These are phyloP conservation scores for Eimeria praecox DNA, from an alignment of 169 alveolate species.

Conservation along the genomic window DNA sequence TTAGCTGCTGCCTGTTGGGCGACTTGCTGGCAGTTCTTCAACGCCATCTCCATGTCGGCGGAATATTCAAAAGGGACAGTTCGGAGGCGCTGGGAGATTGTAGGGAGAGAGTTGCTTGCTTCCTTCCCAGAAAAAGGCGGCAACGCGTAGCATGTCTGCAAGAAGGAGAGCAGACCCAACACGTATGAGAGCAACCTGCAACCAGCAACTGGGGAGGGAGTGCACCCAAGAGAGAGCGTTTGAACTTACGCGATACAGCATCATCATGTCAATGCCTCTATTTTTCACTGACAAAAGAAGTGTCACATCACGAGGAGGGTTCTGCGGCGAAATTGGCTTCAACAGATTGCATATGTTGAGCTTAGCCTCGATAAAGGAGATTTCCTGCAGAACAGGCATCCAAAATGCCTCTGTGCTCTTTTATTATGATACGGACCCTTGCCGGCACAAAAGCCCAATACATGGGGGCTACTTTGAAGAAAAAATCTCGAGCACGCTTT, in stretches of 20 bases:
- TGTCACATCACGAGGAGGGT: conserved; percentile 34
- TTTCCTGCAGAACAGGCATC: conserved; percentile 18
- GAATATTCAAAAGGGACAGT: conserved; percentile 42
- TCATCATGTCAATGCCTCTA: conserved; percentile 69
- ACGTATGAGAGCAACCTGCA: neutral
- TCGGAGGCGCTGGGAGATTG: conserved; percentile 64
- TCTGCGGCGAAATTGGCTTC: conserved; percentile 52
- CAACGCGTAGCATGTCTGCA: conserved; percentile 70
- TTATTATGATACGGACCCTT: neutral
- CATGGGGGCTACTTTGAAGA: neutral
- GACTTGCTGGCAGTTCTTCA: conserved; percentile 32
- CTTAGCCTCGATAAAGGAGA: conserved; percentile 60
- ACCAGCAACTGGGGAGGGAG: neutral
- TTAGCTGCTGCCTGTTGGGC: conserved; percentile 31
- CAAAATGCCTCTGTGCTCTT: neutral
- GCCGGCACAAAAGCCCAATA: neutral
- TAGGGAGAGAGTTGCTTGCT: conserved; percentile 10
- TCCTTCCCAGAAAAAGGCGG: conserved; percentile 65
- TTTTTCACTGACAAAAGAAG: conserved; percentile 71
- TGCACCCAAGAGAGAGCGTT: neutral
- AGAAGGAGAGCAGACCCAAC: neutral
- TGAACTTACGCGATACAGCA: conserved; percentile 73
- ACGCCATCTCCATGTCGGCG: conserved; percentile 51
- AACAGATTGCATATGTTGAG: conserved; percentile 64
- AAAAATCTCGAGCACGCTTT: neutral